Conservation (phyloP, 768 basidiomycete genomes). For the Pleurotus cornucopiae region DNA sequence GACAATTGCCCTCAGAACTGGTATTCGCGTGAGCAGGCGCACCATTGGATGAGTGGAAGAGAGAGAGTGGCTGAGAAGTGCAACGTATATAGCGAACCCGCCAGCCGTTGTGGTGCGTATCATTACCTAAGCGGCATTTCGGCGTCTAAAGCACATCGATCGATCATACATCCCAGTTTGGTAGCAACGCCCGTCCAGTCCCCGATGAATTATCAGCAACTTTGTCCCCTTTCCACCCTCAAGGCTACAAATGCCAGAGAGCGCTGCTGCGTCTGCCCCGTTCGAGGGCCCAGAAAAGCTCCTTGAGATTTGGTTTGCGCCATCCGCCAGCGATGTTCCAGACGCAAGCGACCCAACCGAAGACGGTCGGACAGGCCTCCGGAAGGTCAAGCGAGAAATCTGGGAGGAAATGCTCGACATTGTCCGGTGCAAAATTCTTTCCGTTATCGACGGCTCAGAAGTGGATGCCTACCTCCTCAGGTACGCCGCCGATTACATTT, state of each 20-base stretch:
- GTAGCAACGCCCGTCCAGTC: too few species aligned
- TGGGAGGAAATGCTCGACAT: constrained; percentile 99
- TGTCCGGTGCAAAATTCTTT: constrained; percentile 95
- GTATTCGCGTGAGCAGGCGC: constrained; percentile 38
- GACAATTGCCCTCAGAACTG: constrained; percentile 39
- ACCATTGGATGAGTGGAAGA: background rate
- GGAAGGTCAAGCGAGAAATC: constrained; percentile 64
- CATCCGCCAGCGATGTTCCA: constrained; percentile 60
- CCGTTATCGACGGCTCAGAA: constrained; percentile 82
- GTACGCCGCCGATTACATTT: constrained; percentile 33
- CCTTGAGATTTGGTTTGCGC: constrained; percentile 96
- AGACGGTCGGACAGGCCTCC: constrained; percentile 62
- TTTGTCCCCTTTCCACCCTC: background rate
- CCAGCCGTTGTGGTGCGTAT: too few species aligned
- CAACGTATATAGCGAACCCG: too few species aligned
- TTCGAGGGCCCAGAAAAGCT: constrained; percentile 96
- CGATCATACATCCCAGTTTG: too few species aligned
- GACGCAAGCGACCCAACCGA: constrained; percentile 27
- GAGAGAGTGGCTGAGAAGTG: too few species aligned
- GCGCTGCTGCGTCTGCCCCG: constrained; percentile 41
- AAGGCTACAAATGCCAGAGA: constrained; percentile 2
- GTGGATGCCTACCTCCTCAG: constrained; percentile 95
- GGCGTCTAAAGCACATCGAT: too few species aligned
- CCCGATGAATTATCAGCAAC: background rate
- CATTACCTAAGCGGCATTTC: too few species aligned